Evolutionary conservation across 257 asterid genomes (phyloP), one percentile per base, ranked within the genome.

Genomic region (Henckelia pumila): DNA sequence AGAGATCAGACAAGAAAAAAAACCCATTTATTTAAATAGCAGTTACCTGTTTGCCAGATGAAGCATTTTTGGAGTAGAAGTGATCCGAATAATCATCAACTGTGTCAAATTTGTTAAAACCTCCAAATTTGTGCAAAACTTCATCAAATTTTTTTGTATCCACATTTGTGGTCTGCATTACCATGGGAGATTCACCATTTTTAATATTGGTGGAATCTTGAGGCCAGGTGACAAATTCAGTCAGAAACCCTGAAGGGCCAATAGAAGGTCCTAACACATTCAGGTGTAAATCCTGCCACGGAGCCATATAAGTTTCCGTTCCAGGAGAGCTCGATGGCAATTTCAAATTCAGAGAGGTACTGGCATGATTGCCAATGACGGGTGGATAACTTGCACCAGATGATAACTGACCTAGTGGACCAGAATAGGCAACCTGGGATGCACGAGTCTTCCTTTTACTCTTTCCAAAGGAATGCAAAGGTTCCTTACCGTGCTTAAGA

Each of bases 81-180:
- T 91, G 97, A 72, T 85, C 99, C 0, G 89, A 75, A 71, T 24
- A 75, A 77, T 91, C 93, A 30, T 88, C 88, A 63, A 91, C 96
- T 0, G 86, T 78, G 73, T 94, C 96, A 63, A 94, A 88, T 73
- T 76, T 83, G 74, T 89, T 85, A 63, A 91, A 91, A 56, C 23
- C 56, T 29, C 67, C 77, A 59, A 81, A 85, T 32, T 75, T 85
- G 59, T 73, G 76, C 74, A 78, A 22, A 68, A 77, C 60, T 44
- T 84, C 92, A 62, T 78, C 90, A 63, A 81, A 61, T 61, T 74
- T 78, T 70, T 59, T 73, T 68, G 58, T 73, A 57, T 66, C 80
- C 8, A 47, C 81, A 55, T 19, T 66, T 47, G 73, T 2, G 40
- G 73, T 70, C 63, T 68, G 68, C 57, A 77, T 71, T 69, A 61